Evolutionary conservation across 441 rosid genomes (phyloP).

Genomic region (Croton laevigatus): DNA sequence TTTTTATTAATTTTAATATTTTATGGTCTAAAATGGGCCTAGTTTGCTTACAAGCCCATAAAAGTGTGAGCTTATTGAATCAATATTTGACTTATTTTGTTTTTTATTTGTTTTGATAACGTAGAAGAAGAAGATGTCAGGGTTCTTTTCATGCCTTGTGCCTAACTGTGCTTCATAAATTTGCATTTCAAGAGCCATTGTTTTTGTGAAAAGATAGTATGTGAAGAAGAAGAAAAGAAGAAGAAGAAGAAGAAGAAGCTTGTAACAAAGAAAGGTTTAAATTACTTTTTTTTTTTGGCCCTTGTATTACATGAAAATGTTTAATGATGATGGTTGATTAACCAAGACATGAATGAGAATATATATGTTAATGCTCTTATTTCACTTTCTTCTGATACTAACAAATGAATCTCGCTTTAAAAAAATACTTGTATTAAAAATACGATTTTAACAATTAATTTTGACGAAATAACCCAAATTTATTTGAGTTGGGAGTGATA

Average conservation of each 20-base stretch:
- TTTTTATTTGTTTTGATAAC: not conserved
- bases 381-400: not conserved
- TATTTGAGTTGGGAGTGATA: too few relatives aligned
- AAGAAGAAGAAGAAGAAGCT: not conserved
- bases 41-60: not conserved
- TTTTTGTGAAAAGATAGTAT: not conserved
- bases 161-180: conserved; percentile 68
- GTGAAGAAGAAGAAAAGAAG: not conserved
- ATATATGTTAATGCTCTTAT: not conserved
- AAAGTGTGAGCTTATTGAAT: not conserved
- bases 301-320: not conserved
- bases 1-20: not conserved
- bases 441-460: too few relatives aligned
- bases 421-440: too few relatives aligned
- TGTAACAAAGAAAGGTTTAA: not conserved
- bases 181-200: not conserved
- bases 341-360: not conserved
- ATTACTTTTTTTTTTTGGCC: not conserved
- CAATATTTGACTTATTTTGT: not conserved
- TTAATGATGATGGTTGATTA: not conserved
- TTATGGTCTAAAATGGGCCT: not conserved
- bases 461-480: too few relatives aligned
- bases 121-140: conserved; percentile 63
- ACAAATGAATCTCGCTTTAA: too few relatives aligned
- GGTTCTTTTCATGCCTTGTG: conserved; percentile 81